These are phyloP conservation scores for Quercus parvula DNA, from an alignment of 306 rosid genomes.

Conservation along the genomic window DNA sequence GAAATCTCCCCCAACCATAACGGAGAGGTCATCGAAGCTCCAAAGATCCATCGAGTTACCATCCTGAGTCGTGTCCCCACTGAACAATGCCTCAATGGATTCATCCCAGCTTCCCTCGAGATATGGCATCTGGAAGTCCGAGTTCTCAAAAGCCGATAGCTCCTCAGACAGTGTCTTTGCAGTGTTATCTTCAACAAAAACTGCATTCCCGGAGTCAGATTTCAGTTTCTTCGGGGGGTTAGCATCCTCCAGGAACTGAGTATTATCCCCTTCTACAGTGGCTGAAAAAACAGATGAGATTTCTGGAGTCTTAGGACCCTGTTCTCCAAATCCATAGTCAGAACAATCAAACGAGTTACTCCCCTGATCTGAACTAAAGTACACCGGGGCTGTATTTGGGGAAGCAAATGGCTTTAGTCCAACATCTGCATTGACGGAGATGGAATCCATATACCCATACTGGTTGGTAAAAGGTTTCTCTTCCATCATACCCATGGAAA, in stretches of 20 bases:
- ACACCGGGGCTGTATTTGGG: slow-evolving; percentile 31
- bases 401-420: slow-evolving; percentile 27
- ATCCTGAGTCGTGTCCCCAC: slow-evolving; percentile 54
- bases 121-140: slow-evolving; percentile 62
- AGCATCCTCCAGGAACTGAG: slow-evolving; percentile 49
- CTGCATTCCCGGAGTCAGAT: slow-evolving; percentile 31
- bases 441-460: slow-evolving; percentile 34
- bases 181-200: slow-evolving; percentile 24
- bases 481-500: slow-evolving; percentile 53
- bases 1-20: slow-evolving; percentile 50
- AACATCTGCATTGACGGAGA: slow-evolving; percentile 32
- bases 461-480: slow-evolving; percentile 62
- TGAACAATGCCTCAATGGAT: slow-evolving; percentile 51
- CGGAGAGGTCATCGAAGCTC: slow-evolving; percentile 75
- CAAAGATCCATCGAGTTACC: slow-evolving; percentile 65
- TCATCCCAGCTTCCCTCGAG: slow-evolving; percentile 70
- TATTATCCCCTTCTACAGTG: slow-evolving; percentile 41
- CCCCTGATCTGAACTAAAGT: slow-evolving; percentile 75
- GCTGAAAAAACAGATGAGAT: slow-evolving; percentile 71
- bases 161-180: slow-evolving; percentile 68
- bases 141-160: slow-evolving; percentile 67
- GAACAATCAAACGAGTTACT: slow-evolving; percentile 79
- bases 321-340: slow-evolving; percentile 71
- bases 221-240: slow-evolving; percentile 39
- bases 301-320: slow-evolving; percentile 73